Base-by-base conservation (phyloP, 2,329 filamentous ascomycete species). In the Aspergillus aculeatinus region DNA sequence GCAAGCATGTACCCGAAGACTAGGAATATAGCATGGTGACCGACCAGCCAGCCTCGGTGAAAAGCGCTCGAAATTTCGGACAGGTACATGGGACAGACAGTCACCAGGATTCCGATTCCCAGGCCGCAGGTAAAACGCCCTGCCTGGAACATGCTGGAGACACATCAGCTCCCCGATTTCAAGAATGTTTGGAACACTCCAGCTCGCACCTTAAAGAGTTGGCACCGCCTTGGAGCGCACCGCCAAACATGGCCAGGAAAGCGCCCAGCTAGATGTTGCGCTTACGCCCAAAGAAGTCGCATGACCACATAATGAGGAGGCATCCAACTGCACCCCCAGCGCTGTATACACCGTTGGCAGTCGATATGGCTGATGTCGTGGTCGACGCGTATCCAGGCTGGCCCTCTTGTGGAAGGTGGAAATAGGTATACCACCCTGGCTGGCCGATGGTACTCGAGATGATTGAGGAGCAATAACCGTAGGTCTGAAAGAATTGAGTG, bases 401-500 rank as follows among this genome's bases (percentile, higher is more conserved):
- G 12, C 77, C 79, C 33, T 76, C 68, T 11, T 60, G 61, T 0
- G 81, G 81, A 10, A 83, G 74, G 48, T 79, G 64, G 65, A 84
- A 83, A 68, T 78, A 83, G 19, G 67, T 61, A 64, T 81, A 83
- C 80, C 80, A 83, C 62, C 81, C 81, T 3, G 81, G 80, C 57
- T 83, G 81, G 9, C 82, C 82, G 55, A 83, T 82, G 16, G 81
- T 83, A 58, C 79, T 81, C 44, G 77, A 74, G 42, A 83, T 83
- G 42, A 83, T 77, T 1, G 81, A 82, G 9, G 81, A 75, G 55
- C 76, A 79, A 63, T 83, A 83, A 23, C 81, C 81, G 62, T 83
- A 83, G 2, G 81, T 82, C 79, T 81, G 3, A 2, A n/a, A 23
- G 10, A 19, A 35, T 12, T 14, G 23, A 21, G 57, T 29, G 19